Evolutionary conservation across 176 grass and related monocot genomes (phyloP).

Genomic region (Raddia distichophylla): DNA sequence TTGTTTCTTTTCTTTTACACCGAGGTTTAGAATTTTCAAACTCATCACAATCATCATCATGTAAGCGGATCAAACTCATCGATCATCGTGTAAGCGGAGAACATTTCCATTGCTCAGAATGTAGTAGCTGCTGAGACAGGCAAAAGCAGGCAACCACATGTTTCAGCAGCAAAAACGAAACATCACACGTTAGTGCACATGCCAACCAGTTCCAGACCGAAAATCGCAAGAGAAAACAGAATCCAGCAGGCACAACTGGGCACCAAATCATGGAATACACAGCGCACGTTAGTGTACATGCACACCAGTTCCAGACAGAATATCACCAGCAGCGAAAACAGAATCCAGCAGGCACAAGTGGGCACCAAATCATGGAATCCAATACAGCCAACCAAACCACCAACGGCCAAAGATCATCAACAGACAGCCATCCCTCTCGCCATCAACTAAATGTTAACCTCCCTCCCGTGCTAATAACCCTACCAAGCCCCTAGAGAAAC

Average conservation of each 20-base stretch:
- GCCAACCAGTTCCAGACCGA: neutral
- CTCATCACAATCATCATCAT: too few species aligned
- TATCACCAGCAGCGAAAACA: slow-evolving; percentile 12
- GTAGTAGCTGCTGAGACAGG: too few species aligned
- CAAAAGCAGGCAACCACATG: slow-evolving; percentile 13
- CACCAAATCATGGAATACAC: slow-evolving; percentile 38
- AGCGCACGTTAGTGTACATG: slow-evolving; percentile 22
- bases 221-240: slow-evolving; percentile 15
- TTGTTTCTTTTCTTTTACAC: too few species aligned
- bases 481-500: neutral
- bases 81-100: neutral
- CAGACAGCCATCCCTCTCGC: neutral
- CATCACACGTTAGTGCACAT: slow-evolving; percentile 17
- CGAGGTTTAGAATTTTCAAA: too few species aligned
- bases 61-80: neutral
- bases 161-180: slow-evolving; percentile 21
- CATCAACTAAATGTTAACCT: slow-evolving; percentile 35
- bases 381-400: slow-evolving; percentile 35
- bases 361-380: slow-evolving; percentile 40
- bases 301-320: neutral
- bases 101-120: too few species aligned
- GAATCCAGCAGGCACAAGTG: slow-evolving; percentile 41
- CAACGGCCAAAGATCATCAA: slow-evolving; percentile 27
- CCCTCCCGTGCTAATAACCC: slow-evolving; percentile 6
- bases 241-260: slow-evolving; percentile 39